Evolutionary conservation across 805 yeast genomes (phyloP).

Genomic region (Candida montana): DNA sequence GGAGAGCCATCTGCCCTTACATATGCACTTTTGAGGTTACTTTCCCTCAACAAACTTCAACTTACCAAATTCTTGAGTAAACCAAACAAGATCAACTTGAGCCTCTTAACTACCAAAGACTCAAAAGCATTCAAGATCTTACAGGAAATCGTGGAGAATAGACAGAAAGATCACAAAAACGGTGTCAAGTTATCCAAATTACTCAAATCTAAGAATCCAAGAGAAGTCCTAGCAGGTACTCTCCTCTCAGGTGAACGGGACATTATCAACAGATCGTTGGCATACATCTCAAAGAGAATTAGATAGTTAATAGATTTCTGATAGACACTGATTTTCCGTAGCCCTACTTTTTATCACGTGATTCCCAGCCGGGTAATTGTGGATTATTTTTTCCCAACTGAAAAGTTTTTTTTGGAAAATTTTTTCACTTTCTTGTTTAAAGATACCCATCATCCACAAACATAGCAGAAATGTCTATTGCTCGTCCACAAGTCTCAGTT

Average conservation of each 20-base stretch:
- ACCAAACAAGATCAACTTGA: conserved; percentile 13
- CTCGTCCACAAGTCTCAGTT: conserved; percentile 97
- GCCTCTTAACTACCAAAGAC: conserved; percentile 14
- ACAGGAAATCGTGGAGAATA: conserved; percentile 13
- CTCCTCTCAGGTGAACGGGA: too few species aligned
- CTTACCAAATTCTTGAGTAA: conserved; percentile 23
- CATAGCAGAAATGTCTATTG: conserved; percentile 40
- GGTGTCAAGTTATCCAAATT: conserved; percentile 10
- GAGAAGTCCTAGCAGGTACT: conserved; percentile 16
- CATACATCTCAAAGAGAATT: conserved; percentile 10
- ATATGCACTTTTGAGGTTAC: conserved; percentile 34
- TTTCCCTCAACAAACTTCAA: conserved; percentile 27
- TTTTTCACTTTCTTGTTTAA: conserved; percentile 6
- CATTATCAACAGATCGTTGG: conserved; percentile 13
- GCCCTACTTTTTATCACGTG: background rate
- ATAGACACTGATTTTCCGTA: too few species aligned
- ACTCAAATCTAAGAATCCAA: conserved; percentile 12
- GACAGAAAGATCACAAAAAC: conserved; percentile 13
- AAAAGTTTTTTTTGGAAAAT: conserved; percentile 4
- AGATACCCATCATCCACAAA: conserved; percentile 13
- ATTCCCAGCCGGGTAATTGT: background rate
- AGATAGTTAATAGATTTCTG: background rate
- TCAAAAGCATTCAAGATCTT: conserved; percentile 18
- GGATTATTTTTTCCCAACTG: background rate
- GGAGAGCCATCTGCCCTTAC: conserved; percentile 45